phyloP scores from a whole-genome alignment of 148 eudicot species.

The Camellia japonica region DNA sequence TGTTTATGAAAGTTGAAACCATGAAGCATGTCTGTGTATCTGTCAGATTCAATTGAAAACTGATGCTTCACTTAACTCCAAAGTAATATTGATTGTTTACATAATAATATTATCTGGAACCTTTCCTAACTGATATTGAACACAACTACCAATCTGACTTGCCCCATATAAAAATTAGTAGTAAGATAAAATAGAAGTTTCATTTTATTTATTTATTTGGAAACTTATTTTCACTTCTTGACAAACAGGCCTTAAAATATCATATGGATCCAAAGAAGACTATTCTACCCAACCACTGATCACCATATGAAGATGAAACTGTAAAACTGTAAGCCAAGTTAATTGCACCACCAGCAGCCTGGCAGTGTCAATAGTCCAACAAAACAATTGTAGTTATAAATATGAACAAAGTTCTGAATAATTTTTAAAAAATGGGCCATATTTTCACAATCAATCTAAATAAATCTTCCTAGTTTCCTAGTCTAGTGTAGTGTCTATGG shows the following conservation, averaged over 20 bases:
- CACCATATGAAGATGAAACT: too few species aligned
- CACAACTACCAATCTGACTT: constrained; percentile 15
- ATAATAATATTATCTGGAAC: not conserved
- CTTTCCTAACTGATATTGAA: constrained; percentile 25
- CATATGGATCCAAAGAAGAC: not conserved
- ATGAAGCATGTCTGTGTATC: constrained; percentile 6
- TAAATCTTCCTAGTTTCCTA: too few species aligned
- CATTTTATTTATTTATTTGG: constrained; percentile 23
- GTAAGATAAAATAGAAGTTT: constrained; percentile 52
- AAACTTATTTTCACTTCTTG: not conserved
- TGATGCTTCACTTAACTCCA: constrained; percentile 1
- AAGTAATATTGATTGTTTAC: not conserved
- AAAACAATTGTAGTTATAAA: too few species aligned
- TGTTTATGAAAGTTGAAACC: not conserved
- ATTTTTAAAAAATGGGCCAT: too few species aligned
- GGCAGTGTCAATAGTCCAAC: too few species aligned
- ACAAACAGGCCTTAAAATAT: not conserved
- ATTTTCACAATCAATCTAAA: too few species aligned
- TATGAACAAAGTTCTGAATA: too few species aligned
- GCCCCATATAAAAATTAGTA: constrained; percentile 11
- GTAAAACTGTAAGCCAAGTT: not conserved
- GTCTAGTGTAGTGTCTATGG: too few species aligned
- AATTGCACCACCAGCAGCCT: too few species aligned
- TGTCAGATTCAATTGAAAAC: not conserved
- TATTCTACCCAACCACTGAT: not conserved